A percentile compares a stretch with the other conserved stretches of the same genome.
phyloP scores from a whole-genome alignment of 805 yeast species.

The Pichia cephalocereana region DNA sequence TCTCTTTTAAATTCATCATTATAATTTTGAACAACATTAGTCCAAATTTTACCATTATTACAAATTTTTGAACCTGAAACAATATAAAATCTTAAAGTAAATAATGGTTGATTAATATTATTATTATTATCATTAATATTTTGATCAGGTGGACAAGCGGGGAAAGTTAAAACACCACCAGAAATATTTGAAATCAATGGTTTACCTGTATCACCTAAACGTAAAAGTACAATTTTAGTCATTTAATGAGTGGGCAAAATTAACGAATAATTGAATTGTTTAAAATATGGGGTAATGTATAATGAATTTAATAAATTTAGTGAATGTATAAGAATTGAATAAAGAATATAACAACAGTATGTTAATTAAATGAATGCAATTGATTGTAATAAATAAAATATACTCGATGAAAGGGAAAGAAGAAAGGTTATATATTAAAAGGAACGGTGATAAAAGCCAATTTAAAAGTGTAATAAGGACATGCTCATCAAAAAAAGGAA shows the following conservation, averaged over 20 bases:
- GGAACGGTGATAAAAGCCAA: no score
- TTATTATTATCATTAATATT: conserved; percentile 2
- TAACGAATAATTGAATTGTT: no score
- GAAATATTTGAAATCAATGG: conserved; percentile 29
- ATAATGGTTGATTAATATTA: conserved; percentile 21
- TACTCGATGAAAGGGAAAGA: no score
- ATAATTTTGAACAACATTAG: conserved; percentile 53
- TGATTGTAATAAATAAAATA: no score
- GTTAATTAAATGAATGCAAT: no score
- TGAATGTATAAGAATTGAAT: no score
- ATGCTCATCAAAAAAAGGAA: no score
- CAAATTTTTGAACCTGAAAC: conserved; percentile 70
- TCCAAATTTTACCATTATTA: conserved; percentile 62
- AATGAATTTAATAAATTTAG: no score
- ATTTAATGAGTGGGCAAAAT: conserved; percentile 9
- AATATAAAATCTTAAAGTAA: conserved; percentile 48
- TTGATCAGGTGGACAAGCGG: conserved; percentile 32
- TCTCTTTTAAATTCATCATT: conserved; percentile 44
- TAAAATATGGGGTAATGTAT: no score
- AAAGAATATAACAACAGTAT: no score
- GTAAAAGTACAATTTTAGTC: conserved; percentile 35
- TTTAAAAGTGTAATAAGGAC: no score
- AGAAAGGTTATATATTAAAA: no score
- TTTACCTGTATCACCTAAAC: conserved; percentile 38
- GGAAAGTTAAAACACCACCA: conserved; percentile 44